These are phyloP conservation scores for Botrytis sinoallii DNA, from an alignment of 2,329 filamentous ascomycete species.

Conservation along the genomic window DNA sequence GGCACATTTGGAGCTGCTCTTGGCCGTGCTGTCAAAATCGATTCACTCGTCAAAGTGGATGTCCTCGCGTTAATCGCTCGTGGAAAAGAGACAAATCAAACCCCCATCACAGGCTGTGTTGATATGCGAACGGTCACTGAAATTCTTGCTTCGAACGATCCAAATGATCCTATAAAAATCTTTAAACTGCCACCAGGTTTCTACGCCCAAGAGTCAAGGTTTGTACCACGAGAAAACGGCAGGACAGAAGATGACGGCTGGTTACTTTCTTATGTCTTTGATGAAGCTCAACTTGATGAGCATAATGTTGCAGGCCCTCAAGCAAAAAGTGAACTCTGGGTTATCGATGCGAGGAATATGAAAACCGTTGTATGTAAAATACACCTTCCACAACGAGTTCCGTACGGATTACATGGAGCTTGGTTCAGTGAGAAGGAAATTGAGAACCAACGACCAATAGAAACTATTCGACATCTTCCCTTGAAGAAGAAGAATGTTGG, in stretches of 20 bases:
- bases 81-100: slow-evolving; percentile 47
- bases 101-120: slow-evolving; percentile 57
- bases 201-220: slow-evolving; percentile 66
- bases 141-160: slow-evolving; percentile 46
- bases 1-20: slow-evolving; percentile 57
- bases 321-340: slow-evolving; percentile 62
- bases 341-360: slow-evolving; percentile 64
- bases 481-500: neutral
- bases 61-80: slow-evolving; percentile 49
- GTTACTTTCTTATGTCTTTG: slow-evolving; percentile 66
- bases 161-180: slow-evolving; percentile 55
- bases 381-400: slow-evolving; percentile 61
- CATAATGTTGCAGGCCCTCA: slow-evolving; percentile 37
- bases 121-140: slow-evolving; percentile 54
- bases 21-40: slow-evolving; percentile 64
- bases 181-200: slow-evolving; percentile 59
- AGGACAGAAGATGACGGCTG: slow-evolving; percentile 62
- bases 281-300: slow-evolving; percentile 59
- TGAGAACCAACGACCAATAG: slow-evolving; percentile 41
- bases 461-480: slow-evolving; percentile 29
- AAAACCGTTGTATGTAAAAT: slow-evolving; percentile 56
- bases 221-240: slow-evolving; percentile 49
- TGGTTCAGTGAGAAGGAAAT: slow-evolving; percentile 59
- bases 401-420: slow-evolving; percentile 64
- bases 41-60: slow-evolving; percentile 62